Evolutionary conservation across 1,284 basidiomycete species (phyloP), one percentile per base, ranked within the genome.

Genomic region (Sanghuangporus sanghuang): DNA sequence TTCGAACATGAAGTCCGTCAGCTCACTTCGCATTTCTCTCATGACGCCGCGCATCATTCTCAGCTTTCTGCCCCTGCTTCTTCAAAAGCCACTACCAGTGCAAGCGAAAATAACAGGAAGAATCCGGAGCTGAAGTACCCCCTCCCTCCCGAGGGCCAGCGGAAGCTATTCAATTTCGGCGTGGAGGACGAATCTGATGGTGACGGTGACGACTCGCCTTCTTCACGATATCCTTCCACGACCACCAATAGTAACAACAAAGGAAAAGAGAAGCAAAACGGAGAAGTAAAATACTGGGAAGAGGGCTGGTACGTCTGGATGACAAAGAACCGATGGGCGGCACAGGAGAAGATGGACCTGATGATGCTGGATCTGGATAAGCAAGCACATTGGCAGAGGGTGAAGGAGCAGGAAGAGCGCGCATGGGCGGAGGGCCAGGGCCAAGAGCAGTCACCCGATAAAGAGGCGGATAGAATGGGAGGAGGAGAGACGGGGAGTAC

Each of bases 241-340:
- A 46, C 44, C 2, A 23, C 27, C 27, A 46, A 46, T n/a, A 46
- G 6, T 7, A 46, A 46, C 44, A 46, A n/a, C 38, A 21, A 65
- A 46, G 54, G 56, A 61, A 63, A 50, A 64, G 36, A 62, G 65
- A 65, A 46, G 67, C 27, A 32, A 32, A 3, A 3, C 27, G 3
- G 27, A 32, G 74, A 78, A 14, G 76, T 75, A 36, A 81, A 79
- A 66, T 78, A 81, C 68, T 92, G 89, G 89, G 79, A 88, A 60
- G 84, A 86, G 69, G 89, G 89, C 1, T 87, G 82, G 81, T 92
- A 92, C 69, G 68, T 92, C 46, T 91, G 89, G 88, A 80, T 81
- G 56, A 82, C 81, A 27, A 78, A 79, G 64, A 84, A 79, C 59
- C 77, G 78, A 44, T 78, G 77, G 73, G 82, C 79, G 11, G 77